Percentiles rank a stretch among this genome's conserved stretches.
Evolutionary conservation across 352 stramenopile species (phyloP).

Genomic region (Globisporangium parvum): DNA sequence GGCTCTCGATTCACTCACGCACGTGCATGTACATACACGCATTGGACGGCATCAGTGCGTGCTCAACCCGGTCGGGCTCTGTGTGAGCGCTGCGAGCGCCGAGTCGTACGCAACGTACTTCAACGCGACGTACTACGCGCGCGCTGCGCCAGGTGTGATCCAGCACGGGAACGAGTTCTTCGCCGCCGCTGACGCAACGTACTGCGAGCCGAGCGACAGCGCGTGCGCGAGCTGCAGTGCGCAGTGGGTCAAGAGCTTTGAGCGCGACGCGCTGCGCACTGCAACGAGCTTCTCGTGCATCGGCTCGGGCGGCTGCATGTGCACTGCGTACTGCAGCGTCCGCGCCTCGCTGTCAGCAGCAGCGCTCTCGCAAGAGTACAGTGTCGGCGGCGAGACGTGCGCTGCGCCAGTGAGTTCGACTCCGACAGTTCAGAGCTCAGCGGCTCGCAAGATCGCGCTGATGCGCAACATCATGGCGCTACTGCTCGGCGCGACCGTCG

Average conservation of each 20-base stretch:
- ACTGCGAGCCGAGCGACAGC: slow-evolving; percentile 27
- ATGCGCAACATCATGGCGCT: neutral
- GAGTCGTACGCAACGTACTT: slow-evolving; percentile 11
- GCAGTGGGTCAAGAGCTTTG: slow-evolving; percentile 14
- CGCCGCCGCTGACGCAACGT: slow-evolving; percentile 23
- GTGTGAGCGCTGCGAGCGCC: slow-evolving; percentile 11
- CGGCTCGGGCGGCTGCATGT: slow-evolving; percentile 32
- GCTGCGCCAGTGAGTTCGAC: neutral
- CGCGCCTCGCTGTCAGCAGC: slow-evolving; percentile 1
- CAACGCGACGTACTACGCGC: slow-evolving; percentile 17
- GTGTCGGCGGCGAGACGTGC: slow-evolving; percentile 1
- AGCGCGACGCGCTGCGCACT: slow-evolving; percentile 9
- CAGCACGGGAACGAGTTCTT: slow-evolving; percentile 27
- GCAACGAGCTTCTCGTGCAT: slow-evolving; percentile 22
- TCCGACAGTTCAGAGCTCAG: neutral
- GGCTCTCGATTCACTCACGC: too few species aligned
- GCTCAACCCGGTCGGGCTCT: slow-evolving; percentile 25
- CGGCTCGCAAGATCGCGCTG: neutral
- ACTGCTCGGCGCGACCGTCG: neutral
- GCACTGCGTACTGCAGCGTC: slow-evolving; percentile 26
- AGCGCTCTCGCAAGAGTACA: neutral
- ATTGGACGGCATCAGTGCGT: slow-evolving; percentile 10
- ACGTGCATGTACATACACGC: neutral
- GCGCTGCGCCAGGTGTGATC: slow-evolving; percentile 32
- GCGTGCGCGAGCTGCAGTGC: slow-evolving; percentile 18